These are phyloP conservation scores for Kodamaea restingae DNA, from an alignment of 805 yeast genomes.

Conservation along the genomic window DNA sequence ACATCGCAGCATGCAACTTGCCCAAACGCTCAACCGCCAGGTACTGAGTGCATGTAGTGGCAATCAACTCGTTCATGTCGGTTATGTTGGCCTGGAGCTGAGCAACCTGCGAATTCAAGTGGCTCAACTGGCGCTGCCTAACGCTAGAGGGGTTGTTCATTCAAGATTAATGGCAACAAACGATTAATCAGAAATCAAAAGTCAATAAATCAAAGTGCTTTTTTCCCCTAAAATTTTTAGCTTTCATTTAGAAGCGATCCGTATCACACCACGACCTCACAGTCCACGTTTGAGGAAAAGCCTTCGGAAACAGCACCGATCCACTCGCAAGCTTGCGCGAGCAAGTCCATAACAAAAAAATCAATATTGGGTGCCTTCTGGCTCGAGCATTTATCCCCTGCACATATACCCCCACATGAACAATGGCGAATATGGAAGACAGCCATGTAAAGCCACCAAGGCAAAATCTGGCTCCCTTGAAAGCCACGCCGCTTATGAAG, in stretches of 20 bases:
- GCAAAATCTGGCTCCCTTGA: neutral
- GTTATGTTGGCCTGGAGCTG: constrained; percentile 53
- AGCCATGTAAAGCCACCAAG: neutral
- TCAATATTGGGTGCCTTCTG: too few relatives aligned
- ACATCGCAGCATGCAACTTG: constrained; percentile 51
- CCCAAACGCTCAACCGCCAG: constrained; percentile 51
- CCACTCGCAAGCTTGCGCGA: too few relatives aligned
- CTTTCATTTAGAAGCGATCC: too few relatives aligned
- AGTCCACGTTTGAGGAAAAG: too few relatives aligned
- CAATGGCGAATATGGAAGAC: neutral
- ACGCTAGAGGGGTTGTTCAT: constrained; percentile 9
- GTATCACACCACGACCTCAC: too few relatives aligned
- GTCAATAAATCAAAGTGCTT: neutral
- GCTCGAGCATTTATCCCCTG: too few relatives aligned
- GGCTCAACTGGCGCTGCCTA: constrained; percentile 46
- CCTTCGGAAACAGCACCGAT: neutral
- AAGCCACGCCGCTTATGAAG: neutral
- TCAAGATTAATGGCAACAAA: constrained; percentile 1
- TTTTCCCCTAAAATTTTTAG: neutral
- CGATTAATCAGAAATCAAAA: too few relatives aligned
- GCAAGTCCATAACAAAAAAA: too few relatives aligned
- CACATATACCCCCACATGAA: neutral
- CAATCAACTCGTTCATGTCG: constrained; percentile 49
- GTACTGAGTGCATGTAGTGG: constrained; percentile 50
- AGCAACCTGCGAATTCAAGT: constrained; percentile 49